These are phyloP conservation scores for Silene uniflora DNA, from an alignment of 148 eudicot genomes.

Conservation along the genomic window DNA sequence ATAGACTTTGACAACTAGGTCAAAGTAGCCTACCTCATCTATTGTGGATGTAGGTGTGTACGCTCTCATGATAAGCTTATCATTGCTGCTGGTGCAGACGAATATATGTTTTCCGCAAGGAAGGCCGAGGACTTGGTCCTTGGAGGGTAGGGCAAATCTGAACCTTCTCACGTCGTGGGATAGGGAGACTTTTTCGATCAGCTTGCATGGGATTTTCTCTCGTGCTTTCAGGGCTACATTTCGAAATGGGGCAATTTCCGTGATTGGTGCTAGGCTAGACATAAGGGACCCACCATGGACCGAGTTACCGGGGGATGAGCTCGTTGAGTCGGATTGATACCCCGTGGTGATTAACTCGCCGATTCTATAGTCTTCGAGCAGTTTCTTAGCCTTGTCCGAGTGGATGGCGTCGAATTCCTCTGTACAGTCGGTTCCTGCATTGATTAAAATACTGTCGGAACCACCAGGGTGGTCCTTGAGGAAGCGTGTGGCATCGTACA, in stretches of 20 bases:
- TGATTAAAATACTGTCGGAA: conserved; percentile 77
- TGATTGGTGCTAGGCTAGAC: conserved; percentile 40
- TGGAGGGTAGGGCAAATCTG: conserved; percentile 55
- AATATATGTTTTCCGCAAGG: conserved; percentile 86
- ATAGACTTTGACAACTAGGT: conserved; percentile 75
- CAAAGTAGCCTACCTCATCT: conserved; percentile 70
- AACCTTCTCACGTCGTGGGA: conserved; percentile 77
- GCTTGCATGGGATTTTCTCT: conserved; percentile 61
- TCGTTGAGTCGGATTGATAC: conserved; percentile 42
- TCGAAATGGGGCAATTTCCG: conserved; percentile 37
- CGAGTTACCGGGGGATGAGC: conserved; percentile 60
- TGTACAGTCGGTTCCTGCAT: conserved; percentile 87
- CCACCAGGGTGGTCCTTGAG: conserved; percentile 93
- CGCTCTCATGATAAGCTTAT: conserved; percentile 84
- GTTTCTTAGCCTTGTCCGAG: conserved; percentile 75
- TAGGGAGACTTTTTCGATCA: conserved; percentile 49
- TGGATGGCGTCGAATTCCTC: conserved; percentile 95
- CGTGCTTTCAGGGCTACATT: conserved; percentile 59
- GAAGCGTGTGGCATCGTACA: conserved; percentile 72
- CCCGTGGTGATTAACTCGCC: conserved; percentile 73
- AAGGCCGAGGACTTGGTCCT: conserved; percentile 69
- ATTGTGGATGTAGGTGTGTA: conserved; percentile 72
- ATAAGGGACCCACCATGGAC: conserved; percentile 50
- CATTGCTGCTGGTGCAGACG: conserved; percentile 53
- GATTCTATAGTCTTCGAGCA: conserved; percentile 61